phyloP scores from a whole-genome alignment of 768 basidiomycete species.

The Boletus fagicola region DNA sequence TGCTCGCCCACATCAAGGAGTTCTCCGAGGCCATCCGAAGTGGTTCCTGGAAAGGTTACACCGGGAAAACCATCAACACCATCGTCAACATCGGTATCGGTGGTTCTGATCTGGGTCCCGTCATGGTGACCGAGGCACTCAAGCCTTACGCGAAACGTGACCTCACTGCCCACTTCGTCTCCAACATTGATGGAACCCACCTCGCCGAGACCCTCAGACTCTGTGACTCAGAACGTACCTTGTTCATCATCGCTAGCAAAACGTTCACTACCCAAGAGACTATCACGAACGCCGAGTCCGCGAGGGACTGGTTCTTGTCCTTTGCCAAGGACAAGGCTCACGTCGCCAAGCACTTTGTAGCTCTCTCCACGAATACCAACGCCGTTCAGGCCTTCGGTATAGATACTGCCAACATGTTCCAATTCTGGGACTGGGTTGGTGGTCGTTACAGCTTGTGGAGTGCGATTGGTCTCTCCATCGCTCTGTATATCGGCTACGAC shows the following conservation, averaged over 20 bases:
- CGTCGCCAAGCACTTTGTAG: constrained; percentile 98
- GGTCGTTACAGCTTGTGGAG: constrained; percentile 98
- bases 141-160: constrained; percentile 91
- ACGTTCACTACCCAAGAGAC: constrained; percentile 99
- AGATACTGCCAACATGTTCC: constrained; percentile 91
- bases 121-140: constrained; percentile 98
- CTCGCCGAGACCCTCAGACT: constrained; percentile 80
- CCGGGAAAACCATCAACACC: constrained; percentile 89
- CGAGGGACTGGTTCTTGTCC: constrained; percentile 90
- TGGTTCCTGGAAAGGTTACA: constrained; percentile 96
- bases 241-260: constrained; percentile 99
- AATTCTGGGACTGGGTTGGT: constrained; percentile 99
- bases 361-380: constrained; percentile 93
- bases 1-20: constrained; percentile 89
- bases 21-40: constrained; percentile 84
- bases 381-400: constrained; percentile 95
- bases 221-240: constrained; percentile 87
- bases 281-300: constrained; percentile 96
- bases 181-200: constrained; percentile 98
- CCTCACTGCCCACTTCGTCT: constrained; percentile 84
- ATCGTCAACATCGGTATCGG: constrained; percentile 99
- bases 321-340: constrained; percentile 83
- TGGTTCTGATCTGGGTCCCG: constrained; percentile 95
- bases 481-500: constrained; percentile 88
- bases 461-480: constrained; percentile 95